Base-by-base conservation (phyloP, 106 monocot genomes). In the Alisma plantagoaquatica region DNA sequence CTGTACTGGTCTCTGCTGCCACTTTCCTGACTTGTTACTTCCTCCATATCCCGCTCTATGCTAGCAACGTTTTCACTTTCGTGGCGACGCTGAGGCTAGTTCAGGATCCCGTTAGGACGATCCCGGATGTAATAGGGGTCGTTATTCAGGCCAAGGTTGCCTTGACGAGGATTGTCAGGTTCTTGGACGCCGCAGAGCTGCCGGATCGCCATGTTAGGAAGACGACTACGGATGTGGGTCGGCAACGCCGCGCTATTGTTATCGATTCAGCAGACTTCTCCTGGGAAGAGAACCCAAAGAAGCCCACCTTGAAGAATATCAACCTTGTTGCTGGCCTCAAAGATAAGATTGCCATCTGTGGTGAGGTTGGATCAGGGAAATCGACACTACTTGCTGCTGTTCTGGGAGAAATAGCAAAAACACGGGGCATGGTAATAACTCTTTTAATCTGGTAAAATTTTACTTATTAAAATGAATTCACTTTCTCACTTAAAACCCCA, bases 321-420 rank as follows among this genome's bases (percentile, higher is more conserved):
- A 76, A 64, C 43, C 38, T 96, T 33, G 65, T 56, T 9, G 51
- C 82, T 60, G 69, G 55, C 43, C 49, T 27, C 29, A 78, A 84
- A 1, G 78, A 96, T 27, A 96, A 85, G 74, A 64, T 96, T 17
- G 96, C 96, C 16, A 75, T 96, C 2, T 96, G 96, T 54, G 96
- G 96, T 29, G 84, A 84, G 25, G 96, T 96, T 54, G 96, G 96
- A 41, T 73, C 96, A 7, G 96, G 89, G 50, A 96, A 96, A 59
- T 89, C 96, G 14, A 73, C 96, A 26, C 61, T 96, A 48, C 65
- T 96, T 29, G 75, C 77, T 24, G 78, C 89, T 31, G 75, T 88
- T 53, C 88, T 96, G 22, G 96, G 96, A 31, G 96, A 96, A 60
- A 74, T 89, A 38, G 73, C 84, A 33, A 76, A 45, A 31, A 70